These are phyloP conservation scores for Gamsiella multidivaricata DNA, from an alignment of 192 early-diverging fungal species.

Conservation along the genomic window DNA sequence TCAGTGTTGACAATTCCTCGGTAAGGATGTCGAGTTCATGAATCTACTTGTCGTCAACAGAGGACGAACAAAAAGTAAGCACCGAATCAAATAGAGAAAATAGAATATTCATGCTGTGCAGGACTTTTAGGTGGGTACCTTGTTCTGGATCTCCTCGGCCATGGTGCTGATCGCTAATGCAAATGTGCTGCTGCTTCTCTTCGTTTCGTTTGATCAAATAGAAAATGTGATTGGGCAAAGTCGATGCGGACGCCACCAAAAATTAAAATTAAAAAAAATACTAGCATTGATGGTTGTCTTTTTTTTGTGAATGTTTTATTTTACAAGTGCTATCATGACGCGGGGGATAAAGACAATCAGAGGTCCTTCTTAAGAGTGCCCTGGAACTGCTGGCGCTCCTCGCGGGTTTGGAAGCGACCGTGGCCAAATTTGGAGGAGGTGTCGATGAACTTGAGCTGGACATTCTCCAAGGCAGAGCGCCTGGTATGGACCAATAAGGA, in stretches of 20 bases:
- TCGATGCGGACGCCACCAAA: no score
- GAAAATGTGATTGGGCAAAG: not conserved
- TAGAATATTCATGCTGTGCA: not conserved
- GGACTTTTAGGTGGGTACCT: not conserved
- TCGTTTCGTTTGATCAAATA: no score
- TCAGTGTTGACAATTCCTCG: constrained; percentile 37
- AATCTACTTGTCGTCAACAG: constrained; percentile 5
- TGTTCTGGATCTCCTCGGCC: constrained; percentile 32
- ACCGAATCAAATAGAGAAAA: not conserved
- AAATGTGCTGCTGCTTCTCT: no score
- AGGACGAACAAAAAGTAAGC: not conserved
- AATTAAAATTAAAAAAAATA: constrained; percentile 1
- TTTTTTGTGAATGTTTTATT: not conserved
- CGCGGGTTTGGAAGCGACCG: constrained; percentile 98
- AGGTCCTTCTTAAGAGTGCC: constrained; percentile 91
- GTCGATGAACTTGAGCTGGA: constrained; percentile 99
- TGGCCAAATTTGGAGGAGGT: constrained; percentile 98
- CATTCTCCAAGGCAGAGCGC: constrained; percentile 95
- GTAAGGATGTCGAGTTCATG: constrained; percentile 48
- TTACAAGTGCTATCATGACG: not conserved
- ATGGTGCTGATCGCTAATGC: no score
- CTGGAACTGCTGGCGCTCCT: constrained; percentile 94
- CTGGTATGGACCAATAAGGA: constrained; percentile 96
- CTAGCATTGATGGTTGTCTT: no score
- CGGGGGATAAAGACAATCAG: constrained; percentile 26